These are phyloP conservation scores for Mycena maculata DNA, from an alignment of 768 basidiomycete genomes.

Conservation along the genomic window DNA sequence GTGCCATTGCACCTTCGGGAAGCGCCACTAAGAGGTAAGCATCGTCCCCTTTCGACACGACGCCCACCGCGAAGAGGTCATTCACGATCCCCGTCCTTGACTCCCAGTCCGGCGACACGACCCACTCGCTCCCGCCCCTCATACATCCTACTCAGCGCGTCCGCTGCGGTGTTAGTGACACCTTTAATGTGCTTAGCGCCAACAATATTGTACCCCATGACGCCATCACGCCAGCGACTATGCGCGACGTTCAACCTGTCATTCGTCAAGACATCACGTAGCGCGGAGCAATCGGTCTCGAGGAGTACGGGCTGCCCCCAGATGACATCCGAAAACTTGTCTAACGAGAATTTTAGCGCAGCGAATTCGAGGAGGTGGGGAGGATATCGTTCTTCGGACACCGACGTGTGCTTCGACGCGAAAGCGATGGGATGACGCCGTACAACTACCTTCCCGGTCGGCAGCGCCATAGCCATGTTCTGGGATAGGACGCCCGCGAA, in stretches of 20 bases:
- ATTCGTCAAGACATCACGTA: slow-evolving; percentile 36
- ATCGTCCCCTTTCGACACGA: background rate
- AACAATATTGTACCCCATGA: slow-evolving; percentile 34
- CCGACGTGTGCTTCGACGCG: background rate
- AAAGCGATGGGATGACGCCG: slow-evolving; percentile 44
- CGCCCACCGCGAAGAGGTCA: slow-evolving; percentile 10
- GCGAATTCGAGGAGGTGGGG: background rate
- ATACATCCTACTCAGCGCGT: slow-evolving; percentile 34
- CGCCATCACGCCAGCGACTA: slow-evolving; percentile 40
- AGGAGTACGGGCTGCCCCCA: slow-evolving; percentile 39
- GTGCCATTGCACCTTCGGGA: background rate
- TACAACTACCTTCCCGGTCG: slow-evolving; percentile 24
- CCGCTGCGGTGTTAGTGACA: background rate
- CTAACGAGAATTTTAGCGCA: slow-evolving; percentile 11
- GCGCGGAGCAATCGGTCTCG: slow-evolving; percentile 15
- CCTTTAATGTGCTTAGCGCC: no score
- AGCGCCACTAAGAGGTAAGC: background rate
- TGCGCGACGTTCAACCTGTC: slow-evolving; percentile 28
- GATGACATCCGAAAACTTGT: slow-evolving; percentile 32
- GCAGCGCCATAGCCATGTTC: slow-evolving; percentile 15
- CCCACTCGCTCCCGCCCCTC: slow-evolving; percentile 30
- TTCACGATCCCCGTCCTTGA: slow-evolving; percentile 19
- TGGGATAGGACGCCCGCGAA: slow-evolving; percentile 43
- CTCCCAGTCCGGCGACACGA: slow-evolving; percentile 40
- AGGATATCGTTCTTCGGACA: background rate